Percentiles rank a stretch among this genome's conserved stretches.
Conservation (phyloP, 31 red algal species). For the Asparagopsis taxiformis region DNA sequence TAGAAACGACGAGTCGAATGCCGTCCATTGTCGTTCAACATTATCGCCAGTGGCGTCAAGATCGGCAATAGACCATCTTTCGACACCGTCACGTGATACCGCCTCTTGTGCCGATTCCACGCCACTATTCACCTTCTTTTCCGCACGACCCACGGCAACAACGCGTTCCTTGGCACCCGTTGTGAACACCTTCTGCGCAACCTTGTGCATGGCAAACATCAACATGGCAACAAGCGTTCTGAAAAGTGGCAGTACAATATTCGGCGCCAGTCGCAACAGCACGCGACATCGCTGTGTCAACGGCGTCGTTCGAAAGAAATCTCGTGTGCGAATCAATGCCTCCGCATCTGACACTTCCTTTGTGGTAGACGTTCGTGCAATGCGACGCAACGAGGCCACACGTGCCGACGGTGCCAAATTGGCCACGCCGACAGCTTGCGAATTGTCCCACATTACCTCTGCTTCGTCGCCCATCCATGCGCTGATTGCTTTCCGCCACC, state of each 20-base stretch:
- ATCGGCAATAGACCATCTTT: no score
- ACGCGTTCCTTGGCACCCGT: no score
- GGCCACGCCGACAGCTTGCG: not conserved
- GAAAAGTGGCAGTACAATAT: constrained; percentile 6
- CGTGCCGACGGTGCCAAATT: not conserved
- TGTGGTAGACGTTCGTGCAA: constrained; percentile 1
- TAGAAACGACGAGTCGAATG: no score
- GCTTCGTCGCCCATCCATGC: not conserved
- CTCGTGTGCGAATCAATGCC: constrained; percentile 5
- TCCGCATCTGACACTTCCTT: constrained; percentile 19
- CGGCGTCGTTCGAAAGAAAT: constrained; percentile 16
- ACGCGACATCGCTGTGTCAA: constrained; percentile 17
- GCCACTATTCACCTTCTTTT: no score
- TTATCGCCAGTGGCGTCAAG: no score
- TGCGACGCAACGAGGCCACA: not conserved
- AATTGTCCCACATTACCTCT: no score
- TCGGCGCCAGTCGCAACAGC: constrained; percentile 13
- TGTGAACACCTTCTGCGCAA: no score
- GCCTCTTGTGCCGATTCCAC: no score
- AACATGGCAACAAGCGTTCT: constrained; percentile 7
- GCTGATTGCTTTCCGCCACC: constrained; percentile 3
- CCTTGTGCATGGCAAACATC: no score
- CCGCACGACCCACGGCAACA: no score
- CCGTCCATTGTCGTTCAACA: no score
- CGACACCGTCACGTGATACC: no score